These are phyloP conservation scores for Combretum micranthum DNA, from an alignment of 345 rosid species.

Conservation along the genomic window DNA sequence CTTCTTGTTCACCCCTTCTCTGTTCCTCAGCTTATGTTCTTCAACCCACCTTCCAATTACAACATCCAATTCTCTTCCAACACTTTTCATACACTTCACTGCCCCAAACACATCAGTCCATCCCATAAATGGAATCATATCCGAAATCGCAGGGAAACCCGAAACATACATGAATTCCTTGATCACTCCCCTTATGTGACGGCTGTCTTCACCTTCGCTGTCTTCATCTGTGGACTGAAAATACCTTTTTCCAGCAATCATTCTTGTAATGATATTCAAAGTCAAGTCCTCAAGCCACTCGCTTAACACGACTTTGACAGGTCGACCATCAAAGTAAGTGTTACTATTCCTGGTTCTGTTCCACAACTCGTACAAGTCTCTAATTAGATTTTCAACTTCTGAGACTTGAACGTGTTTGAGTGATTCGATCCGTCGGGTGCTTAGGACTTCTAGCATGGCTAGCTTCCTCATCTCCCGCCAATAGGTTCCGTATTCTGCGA, in stretches of 20 bases:
- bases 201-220: slow-evolving; percentile 26
- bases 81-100: slow-evolving; percentile 38
- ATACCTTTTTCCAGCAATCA: slow-evolving; percentile 45
- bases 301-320: slow-evolving; percentile 21
- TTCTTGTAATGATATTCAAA: slow-evolving; percentile 41
- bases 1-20: slow-evolving; percentile 6
- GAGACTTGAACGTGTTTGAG: slow-evolving; percentile 35
- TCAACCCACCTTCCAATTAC: slow-evolving; percentile 44
- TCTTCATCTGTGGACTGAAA: slow-evolving; percentile 13
- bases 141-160: slow-evolving; percentile 34
- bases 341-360: background rate
- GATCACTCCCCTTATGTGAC: slow-evolving; percentile 34
- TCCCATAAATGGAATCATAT: slow-evolving; percentile 49
- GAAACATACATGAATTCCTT: slow-evolving; percentile 24
- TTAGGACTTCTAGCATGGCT: slow-evolving; percentile 45
- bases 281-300: slow-evolving; percentile 38
- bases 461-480: slow-evolving; percentile 69
- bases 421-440: slow-evolving; percentile 33
- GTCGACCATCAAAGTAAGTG: background rate
- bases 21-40: slow-evolving; percentile 32
- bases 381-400: slow-evolving; percentile 34
- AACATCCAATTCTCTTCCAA: slow-evolving; percentile 36
- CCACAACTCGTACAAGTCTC: slow-evolving; percentile 24
- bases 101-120: slow-evolving; percentile 45
- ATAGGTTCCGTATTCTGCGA: slow-evolving; percentile 55